These are phyloP conservation scores for Uronychia setigera DNA, from an alignment of 73 alveolate genomes.

Conservation along the genomic window DNA sequence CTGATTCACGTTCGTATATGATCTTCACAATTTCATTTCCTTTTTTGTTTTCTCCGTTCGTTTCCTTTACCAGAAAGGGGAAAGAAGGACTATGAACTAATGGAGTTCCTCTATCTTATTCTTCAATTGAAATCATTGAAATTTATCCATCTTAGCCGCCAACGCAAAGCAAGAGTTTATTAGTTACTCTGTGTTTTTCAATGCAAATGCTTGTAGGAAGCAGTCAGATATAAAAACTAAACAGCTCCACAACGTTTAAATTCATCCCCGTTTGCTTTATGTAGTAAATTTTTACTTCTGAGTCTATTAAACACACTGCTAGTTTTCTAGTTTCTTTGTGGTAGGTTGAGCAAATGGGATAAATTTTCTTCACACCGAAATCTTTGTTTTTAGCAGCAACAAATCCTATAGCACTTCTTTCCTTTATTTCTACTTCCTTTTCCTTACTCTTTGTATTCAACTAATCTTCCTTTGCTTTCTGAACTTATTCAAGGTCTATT, in stretches of 20 bases:
- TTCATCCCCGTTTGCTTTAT: slow-evolving; percentile 34
- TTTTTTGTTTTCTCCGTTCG: not conserved
- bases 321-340: slow-evolving; percentile 24
- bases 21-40: slow-evolving; percentile 20
- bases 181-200: slow-evolving; percentile 24
- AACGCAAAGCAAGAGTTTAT: slow-evolving; percentile 28
- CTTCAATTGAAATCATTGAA: slow-evolving; percentile 13
- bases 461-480: not conserved
- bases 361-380: slow-evolving; percentile 24
- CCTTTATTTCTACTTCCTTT: not conserved
- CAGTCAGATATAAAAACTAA: slow-evolving; percentile 4
- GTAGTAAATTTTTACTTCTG: slow-evolving; percentile 29
- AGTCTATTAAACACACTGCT: slow-evolving; percentile 46
- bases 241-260: slow-evolving; percentile 14
- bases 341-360: slow-evolving; percentile 41
- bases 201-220: slow-evolving; percentile 25
- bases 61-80: not conserved
- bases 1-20: slow-evolving; percentile 36
- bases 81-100: too few relatives aligned
- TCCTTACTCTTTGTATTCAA: not conserved
- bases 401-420: slow-evolving; percentile 1
- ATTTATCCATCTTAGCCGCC: slow-evolving; percentile 33
- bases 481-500: not conserved
- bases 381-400: not conserved
- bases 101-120: slow-evolving; percentile 20